Base-by-base conservation (phyloP, 2,329 filamentous ascomycete genomes). In the Aspergillus fumigatus region DNA sequence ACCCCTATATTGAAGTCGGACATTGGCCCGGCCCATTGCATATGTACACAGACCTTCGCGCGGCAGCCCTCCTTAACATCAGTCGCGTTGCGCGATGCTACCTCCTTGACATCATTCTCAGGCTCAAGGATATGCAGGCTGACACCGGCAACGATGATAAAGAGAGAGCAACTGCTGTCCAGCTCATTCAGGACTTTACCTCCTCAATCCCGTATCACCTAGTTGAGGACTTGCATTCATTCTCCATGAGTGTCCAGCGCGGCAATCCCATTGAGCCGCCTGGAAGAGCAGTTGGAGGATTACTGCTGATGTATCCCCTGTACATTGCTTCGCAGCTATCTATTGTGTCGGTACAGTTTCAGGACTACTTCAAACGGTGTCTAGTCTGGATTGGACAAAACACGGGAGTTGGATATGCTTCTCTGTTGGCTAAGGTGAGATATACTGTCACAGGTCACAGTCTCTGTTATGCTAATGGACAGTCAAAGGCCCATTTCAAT, bases 291-390 rank as follows among this genome's bases (percentile, higher is more conserved):
- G 29, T 47, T 6, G 55, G 48, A 0, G 55, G 48, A 2, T 26
- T 54, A 19, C 51, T 57, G 11, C 48, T 57, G 4, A 54, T 57
- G 41, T 32, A 57, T 25, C 48, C 48, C 8, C n/a, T 57, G 2
- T 54, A 48, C 25, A 25, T 47, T 3, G 23, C 50, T 4, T 51
- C 51, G 14, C 8, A 19, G 21, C 48, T 57, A 5, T 23, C 35
- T 1, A 40, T 41, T 2, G 48, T 57, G 4, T 43, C 41, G 10
- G 23, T 19, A 1, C 51, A 53, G 10, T 51, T 53, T n/a, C 47
- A 41, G n/a, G 51, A 51, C 3, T 57, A 57, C 19, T 19, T 57
- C 27, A 21, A 21, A 2, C 27, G 23, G 17, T 57, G 51, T 19
- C n/a, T 57, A 3, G 29, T 4, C 4, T 54, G 55, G 55, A 54